Base-by-base conservation (phyloP, 2,329 filamentous ascomycete species). In the Talaromyces sp. region DNA sequence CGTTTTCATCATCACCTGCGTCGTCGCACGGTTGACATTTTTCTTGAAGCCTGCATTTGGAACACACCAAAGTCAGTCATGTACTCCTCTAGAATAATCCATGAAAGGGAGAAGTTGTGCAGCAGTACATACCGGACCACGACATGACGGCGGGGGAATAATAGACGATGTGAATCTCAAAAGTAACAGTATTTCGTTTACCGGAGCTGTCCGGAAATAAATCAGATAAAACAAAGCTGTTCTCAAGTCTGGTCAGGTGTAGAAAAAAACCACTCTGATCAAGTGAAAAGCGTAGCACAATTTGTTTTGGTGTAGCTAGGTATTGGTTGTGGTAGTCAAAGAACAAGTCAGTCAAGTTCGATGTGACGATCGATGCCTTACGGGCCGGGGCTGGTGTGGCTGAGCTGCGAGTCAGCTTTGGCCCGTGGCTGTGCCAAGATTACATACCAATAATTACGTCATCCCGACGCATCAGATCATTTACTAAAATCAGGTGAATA, bases 1-100 rank as follows among this genome's bases (percentile, higher is more conserved):
- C 62, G 93, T 96, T 85, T 99, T 99, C 94, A 99, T 98, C 92
- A 99, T 97, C 65, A 98, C 94, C 88, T 97, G 93, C 81, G 96
- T 99, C 79, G 94, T 97, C 72, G 94, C 94, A 82, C 95, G 92
- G 83, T 95, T 94, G 82, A 98, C 93, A 87, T 96, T 96, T 79
- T 96, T 96, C 82, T 95, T 92, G 82, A 92, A 94, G 67, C 89
- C 89, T 90, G 72, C 40, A 65, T 23, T 23, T 23, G 23, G 23
- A 23, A 27, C 30, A n/a, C 31, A 23, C 56, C 44, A 42, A 28
- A 51, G 16, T 23, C 65, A 31, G 27, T 33, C 9, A 30, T 3
- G 23, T 23, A 12, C 1, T 56, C 10, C 44, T n/a, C 50, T 23
- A 12, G 31, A 10, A 27, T 36, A 27, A 44, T 31, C n/a, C 18